Evolutionary conservation across 306 rosid species (phyloP).

Genomic region (Fagus sylvatica): DNA sequence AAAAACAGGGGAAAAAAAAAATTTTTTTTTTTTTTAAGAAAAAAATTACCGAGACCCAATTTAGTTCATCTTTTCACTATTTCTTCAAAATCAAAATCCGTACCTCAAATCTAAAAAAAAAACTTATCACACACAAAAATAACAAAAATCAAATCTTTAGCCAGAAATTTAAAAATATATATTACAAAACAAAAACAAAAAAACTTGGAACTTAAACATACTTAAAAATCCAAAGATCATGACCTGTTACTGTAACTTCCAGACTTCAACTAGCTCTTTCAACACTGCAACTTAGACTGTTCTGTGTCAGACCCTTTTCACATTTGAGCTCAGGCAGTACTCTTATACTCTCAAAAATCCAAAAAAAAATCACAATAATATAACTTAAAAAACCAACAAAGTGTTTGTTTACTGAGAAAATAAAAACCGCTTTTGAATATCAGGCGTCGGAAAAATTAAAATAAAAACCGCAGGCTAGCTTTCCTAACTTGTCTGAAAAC

Average conservation of each 20-base stretch:
- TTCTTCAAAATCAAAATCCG: background rate
- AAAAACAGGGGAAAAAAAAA: background rate
- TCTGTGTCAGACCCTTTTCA: slow-evolving; percentile 33
- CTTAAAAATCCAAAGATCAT: slow-evolving; percentile 50
- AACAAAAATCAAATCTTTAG: background rate
- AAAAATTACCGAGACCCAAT: too few relatives aligned
- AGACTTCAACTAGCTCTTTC: slow-evolving; percentile 54
- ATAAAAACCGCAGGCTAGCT: slow-evolving; percentile 47
- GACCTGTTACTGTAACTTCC: slow-evolving; percentile 52
- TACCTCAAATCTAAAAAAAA: background rate
- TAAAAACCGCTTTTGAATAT: slow-evolving; percentile 46
- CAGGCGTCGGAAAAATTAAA: slow-evolving; percentile 34
- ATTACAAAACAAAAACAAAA: background rate
- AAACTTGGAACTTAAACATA: slow-evolving; percentile 36
- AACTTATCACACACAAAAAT: background rate
- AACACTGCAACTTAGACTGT: slow-evolving; percentile 28
- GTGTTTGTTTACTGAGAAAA: slow-evolving; percentile 45
- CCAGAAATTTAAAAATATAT: background rate
- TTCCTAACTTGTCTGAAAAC: slow-evolving; percentile 58
- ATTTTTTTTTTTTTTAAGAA: background rate
- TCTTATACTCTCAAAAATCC: slow-evolving; percentile 12
- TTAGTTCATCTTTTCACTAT: too few relatives aligned
- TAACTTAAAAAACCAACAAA: background rate
- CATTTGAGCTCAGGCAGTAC: slow-evolving; percentile 29
- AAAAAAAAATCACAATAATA: slow-evolving; percentile 18